Evolutionary conservation across 768 basidiomycete species (phyloP), one percentile per base, ranked within the genome.

Genomic region (Pleurotus giganteus): DNA sequence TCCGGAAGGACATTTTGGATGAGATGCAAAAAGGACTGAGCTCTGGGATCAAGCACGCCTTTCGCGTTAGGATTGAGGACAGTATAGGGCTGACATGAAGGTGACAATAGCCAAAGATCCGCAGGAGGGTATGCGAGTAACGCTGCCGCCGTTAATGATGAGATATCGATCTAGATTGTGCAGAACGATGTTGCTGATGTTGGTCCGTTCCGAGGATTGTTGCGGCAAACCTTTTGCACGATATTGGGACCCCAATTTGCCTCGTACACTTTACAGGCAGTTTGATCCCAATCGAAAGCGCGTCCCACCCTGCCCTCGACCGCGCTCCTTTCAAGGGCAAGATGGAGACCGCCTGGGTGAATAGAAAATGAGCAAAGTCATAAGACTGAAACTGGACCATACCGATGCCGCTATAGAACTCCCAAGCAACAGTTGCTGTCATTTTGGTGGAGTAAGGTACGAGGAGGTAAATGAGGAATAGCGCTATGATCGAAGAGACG

Each of bases 371-470:
- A 8, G 42, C 52, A 28, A 39, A 12, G 37, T 34, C 28, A 43
- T 15, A n/a, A 31, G 31, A 27, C 36, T 27, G 44, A 9, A 47
- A 15, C 13, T n/a, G 31, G 31, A 27, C 59, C 71, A 47, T 54
- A 86, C 90, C 90, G 61, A 92, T 91, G 29, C 91, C 91, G 50
- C 83, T 82, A 69, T 89, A 92, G 63, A 92, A 92, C 68, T 93
- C 89, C 21, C 80, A 62, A 6, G 74, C 76, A 24, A 37, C 27
- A 34, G 6, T 28, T 11, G 44, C 8, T 11, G 26, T 15, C 12
- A 43, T 15, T 1, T 9, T 11, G 9, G n/a, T 36, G 34, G 34
- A 36, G 34, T 36, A 36, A 41, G 39, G 39, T 41, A 41, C 39
- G 39, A 41, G 45, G 45, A 47, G 45, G 45, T 15, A 26, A 24